A percentile compares a stretch with the other conserved stretches of the same genome.
These are phyloP conservation scores for Glycine tomentella DNA, from an alignment of 306 rosid genomes.

Conservation along the genomic window DNA sequence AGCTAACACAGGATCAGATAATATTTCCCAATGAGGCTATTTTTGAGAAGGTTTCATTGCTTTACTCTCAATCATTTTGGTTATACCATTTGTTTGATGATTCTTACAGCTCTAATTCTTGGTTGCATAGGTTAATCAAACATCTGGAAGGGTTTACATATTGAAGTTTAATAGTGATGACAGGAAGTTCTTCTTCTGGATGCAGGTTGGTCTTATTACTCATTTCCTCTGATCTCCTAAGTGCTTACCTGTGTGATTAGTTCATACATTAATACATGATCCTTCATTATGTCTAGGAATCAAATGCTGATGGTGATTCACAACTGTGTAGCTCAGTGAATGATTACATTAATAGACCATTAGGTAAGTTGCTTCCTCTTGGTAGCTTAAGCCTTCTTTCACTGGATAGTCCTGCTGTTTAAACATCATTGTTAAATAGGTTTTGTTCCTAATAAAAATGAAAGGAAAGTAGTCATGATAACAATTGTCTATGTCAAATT, in stretches of 20 bases:
- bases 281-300: conserved; percentile 66
- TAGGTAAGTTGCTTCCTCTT: conserved; percentile 59
- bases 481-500: background rate
- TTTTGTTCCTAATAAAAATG: background rate
- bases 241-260: conserved; percentile 3
- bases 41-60: conserved; percentile 78
- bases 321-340: conserved; percentile 78
- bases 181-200: conserved; percentile 92
- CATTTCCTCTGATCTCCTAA: background rate
- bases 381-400: conserved; percentile 13
- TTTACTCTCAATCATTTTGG: conserved; percentile 37
- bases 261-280: conserved; percentile 34
- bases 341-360: conserved; percentile 74
- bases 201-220: conserved; percentile 72
- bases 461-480: conserved; percentile 2
- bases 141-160: conserved; percentile 91
- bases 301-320: conserved; percentile 73
- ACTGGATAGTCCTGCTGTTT: background rate
- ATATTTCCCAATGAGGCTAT: conserved; percentile 91
- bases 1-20: conserved; percentile 81
- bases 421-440: conserved; percentile 10
- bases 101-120: conserved; percentile 41
- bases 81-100: conserved; percentile 16
- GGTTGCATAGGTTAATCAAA: conserved; percentile 75
- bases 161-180: conserved; percentile 83